phyloP scores from a whole-genome alignment of 306 rosid genomes.

The Quercus gilva region DNA sequence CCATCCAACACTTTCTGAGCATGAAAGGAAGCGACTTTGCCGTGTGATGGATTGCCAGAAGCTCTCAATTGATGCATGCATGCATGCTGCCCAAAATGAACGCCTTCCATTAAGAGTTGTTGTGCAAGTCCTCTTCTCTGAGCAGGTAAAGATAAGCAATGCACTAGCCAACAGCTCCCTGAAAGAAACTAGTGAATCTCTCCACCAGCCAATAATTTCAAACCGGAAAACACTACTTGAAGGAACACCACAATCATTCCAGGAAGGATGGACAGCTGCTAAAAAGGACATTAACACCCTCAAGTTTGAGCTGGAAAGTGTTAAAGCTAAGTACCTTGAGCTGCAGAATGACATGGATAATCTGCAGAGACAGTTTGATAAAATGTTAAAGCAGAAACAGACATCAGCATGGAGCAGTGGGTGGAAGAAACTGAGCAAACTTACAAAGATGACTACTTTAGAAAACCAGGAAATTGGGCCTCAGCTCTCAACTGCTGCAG shows the following conservation, averaged over 20 bases:
- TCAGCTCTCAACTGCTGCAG: constrained; percentile 36
- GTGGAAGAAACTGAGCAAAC: constrained; percentile 93
- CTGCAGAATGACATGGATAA: constrained; percentile 84
- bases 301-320: constrained; percentile 85
- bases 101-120: constrained; percentile 93
- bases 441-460: constrained; percentile 50
- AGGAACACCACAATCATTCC: constrained; percentile 95
- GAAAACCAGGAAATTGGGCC: constrained; percentile 56
- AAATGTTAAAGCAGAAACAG: constrained; percentile 77
- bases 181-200: constrained; percentile 63
- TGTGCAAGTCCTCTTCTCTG: constrained; percentile 93
- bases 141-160: constrained; percentile 89
- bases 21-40: constrained; percentile 92
- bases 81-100: constrained; percentile 98
- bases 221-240: constrained; percentile 84
- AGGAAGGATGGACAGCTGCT: constrained; percentile 93
- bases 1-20: constrained; percentile 91
- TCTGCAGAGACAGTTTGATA: constrained; percentile 89
- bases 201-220: constrained; percentile 57
- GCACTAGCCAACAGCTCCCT: constrained; percentile 62
- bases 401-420: constrained; percentile 92
- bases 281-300: constrained; percentile 93
- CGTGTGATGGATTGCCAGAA: constrained; percentile 98
- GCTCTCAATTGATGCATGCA: constrained; percentile 94
- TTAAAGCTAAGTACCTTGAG: constrained; percentile 78